Evolutionary conservation across 768 basidiomycete genomes (phyloP), one percentile per base, ranked within the genome.

Genomic region (Rhizopogon roseolus): DNA sequence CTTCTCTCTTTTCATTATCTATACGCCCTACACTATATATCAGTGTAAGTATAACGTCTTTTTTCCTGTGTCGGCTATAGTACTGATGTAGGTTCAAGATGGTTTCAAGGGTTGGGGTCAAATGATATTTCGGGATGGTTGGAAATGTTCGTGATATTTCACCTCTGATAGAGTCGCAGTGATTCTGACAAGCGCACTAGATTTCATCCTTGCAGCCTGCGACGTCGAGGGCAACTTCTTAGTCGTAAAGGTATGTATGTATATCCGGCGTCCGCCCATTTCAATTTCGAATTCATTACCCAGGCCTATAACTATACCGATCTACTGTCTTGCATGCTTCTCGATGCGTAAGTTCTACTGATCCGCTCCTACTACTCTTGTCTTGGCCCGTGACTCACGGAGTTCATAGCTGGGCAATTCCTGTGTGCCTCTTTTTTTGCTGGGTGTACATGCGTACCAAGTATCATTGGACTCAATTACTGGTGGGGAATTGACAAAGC

Each of bases 171-270:
- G 34, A 51, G 16, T 22, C 22, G 3, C 22, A 36, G 13, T 19
- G 36, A 2, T 19, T 49, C 56, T 64, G 50, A 61, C 9, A 6
- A 41, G 16, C 6, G 41, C 34, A 17, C 2, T 60, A 93, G 91
- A 94, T 66, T 68, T 91, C 56, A 76, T 93, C 54, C 74, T 94
- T 32, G 90, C 87, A 22, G 80, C 76, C 28, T 88, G 82, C 66
- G 91, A 94, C 63, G 91, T 93, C 37, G 92, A 93, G 66, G 91
- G 86, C 34, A 94, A 94, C 66, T 94, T 90, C 64, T 71, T 92
- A 55, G 92, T 88, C 41, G 83, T 93, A 52, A 90, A 89, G 67
- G 85, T 82, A 55, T 0, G 85, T 82, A 55, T 0, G 14, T 32
- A 44, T 32, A 29, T 39, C 39, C 19, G 27, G 22, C 22, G 22